Base-by-base conservation (phyloP, 768 basidiomycete species). In the Mycena belliarum region DNA sequence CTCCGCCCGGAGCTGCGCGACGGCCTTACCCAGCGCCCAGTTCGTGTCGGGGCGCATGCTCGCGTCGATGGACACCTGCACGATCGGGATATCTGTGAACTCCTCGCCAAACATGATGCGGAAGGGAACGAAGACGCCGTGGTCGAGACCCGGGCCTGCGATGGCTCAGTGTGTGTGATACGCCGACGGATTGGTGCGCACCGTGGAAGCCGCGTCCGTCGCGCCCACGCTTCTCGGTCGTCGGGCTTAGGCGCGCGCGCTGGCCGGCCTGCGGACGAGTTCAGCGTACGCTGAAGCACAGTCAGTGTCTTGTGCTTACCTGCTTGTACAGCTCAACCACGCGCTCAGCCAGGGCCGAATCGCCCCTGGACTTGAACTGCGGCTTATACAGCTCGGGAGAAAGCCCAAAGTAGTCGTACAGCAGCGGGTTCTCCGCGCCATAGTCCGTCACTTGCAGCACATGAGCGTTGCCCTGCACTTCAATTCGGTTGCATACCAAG, bases 121-220 rank as follows among this genome's bases (percentile, higher is more conserved):
- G 76, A 92, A 91, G 2, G 91, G 91, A 11, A 93, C 76, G 68
- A 92, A 92, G 44, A 91, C 88, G 25, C 91, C 91, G 64, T 91
- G 89, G 65, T 91, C 89, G 0, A 91, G 70, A 6, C 89, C 89
- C 0, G 87, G 81, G 0, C 85, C 87, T 44, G 2, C 21, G 48
- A 23, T 38, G 25, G 20, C 24, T 4, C 3, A 14, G 4, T 6
- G 10, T 3, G 1, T 21, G 18, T 21, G n/a, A n/a, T 21, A 21
- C 4, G 9, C 6, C n/a, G n/a, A 0, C 23, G 10, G 29, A 18
- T 6, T 16, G 6, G 15, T 7, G 18, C 55, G 11, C 49, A 59
- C 59, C 60, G 2, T 16, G 3, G 65, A 82, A 85, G 0, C 87
- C 86, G 20, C 87, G 73, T 10, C 89, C 89, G 61, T 91, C 88